Evolutionary conservation across 2,329 filamentous ascomycete genomes (phyloP), one percentile per base, ranked within the genome.

Genomic region (Fusarium anguioides): DNA sequence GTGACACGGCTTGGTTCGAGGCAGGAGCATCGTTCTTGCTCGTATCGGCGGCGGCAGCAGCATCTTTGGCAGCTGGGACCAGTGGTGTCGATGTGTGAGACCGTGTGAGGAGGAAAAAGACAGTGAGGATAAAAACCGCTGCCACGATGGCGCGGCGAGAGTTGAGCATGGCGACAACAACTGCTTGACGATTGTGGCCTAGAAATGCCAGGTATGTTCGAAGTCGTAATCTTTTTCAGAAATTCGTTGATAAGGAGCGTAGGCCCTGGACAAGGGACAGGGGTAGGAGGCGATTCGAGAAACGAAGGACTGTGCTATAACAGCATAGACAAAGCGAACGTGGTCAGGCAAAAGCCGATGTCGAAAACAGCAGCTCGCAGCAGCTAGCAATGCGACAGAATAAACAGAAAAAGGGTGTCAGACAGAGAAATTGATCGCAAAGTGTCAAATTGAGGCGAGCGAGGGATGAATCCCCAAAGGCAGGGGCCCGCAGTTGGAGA

Each of bases 81-180:
- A 49, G 71, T 35, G 68, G 44, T 42, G 42, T 50, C 26, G 72
- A 72, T n/a, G 74, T 60, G 75, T 90, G 88, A 41, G 87, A 84
- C 60, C 86, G 86, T 61, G 87, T 87, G 68, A 93, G 83, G 65
- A 95, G 80, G 80, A 89, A 89, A 79, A 94, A 83, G 73, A 92
- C 82, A 26, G 87, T 86, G 71, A 95, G 79, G 67, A 94, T 80
- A 75, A 89, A 86, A 71, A 87, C 85, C 45, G 93, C 91, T 54
- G 90, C 85, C 71, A 93, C 81, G 65, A 96, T 78, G 74, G 91
- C 91, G 79, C 91, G 90, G 75, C 89, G 87, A 75, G 92, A 92
- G 74, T 91, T 91, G 77, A 94, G 85, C 93, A 96, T 96, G 60
- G 75, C 69, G 53, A 46, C 60, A 50, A 42, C 96, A 57, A 74